A percentile compares a stretch with the other conserved stretches of the same genome.
Evolutionary conservation across 768 basidiomycete genomes (phyloP).

Genomic region (Lactifluus subvellereus): DNA sequence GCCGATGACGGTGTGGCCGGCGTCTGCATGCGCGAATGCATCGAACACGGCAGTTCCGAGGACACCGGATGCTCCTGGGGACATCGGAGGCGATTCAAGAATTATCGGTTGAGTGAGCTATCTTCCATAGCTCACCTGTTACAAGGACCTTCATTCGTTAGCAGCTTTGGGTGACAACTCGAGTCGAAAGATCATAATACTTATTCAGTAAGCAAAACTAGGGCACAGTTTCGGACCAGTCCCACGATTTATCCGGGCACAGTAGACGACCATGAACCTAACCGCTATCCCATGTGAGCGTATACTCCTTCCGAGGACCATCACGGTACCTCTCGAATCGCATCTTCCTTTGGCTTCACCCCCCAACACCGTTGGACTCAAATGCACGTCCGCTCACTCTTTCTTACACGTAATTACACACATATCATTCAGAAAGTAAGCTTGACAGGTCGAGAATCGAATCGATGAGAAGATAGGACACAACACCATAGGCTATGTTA

Average conservation of each 20-base stretch:
- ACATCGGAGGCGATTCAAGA: not conserved
- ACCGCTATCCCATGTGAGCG: too few species aligned
- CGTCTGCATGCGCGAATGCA: conserved; percentile 47
- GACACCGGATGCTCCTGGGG: conserved; percentile 83
- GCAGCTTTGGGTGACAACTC: not conserved
- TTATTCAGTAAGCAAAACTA: not conserved
- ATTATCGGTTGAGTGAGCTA: not conserved
- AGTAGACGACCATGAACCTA: too few species aligned
- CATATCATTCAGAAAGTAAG: not conserved
- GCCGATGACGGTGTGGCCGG: conserved; percentile 46
- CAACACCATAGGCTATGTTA: not conserved
- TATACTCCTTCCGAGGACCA: too few species aligned
- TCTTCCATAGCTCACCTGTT: conserved; percentile 38
- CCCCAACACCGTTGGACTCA: too few species aligned
- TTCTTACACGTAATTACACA: not conserved
- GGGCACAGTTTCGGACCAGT: not conserved
- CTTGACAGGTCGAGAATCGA: not conserved
- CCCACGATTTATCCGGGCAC: too few species aligned
- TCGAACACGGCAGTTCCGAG: conserved; percentile 74
- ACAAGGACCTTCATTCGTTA: conserved; percentile 44
- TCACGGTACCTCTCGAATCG: too few species aligned
- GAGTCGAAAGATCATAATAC: not conserved
- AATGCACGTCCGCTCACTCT: not conserved
- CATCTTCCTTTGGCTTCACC: too few species aligned
- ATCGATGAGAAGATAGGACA: not conserved